These are phyloP conservation scores for Lactifluus rugatus DNA, from an alignment of 768 basidiomycete species.

Conservation along the genomic window DNA sequence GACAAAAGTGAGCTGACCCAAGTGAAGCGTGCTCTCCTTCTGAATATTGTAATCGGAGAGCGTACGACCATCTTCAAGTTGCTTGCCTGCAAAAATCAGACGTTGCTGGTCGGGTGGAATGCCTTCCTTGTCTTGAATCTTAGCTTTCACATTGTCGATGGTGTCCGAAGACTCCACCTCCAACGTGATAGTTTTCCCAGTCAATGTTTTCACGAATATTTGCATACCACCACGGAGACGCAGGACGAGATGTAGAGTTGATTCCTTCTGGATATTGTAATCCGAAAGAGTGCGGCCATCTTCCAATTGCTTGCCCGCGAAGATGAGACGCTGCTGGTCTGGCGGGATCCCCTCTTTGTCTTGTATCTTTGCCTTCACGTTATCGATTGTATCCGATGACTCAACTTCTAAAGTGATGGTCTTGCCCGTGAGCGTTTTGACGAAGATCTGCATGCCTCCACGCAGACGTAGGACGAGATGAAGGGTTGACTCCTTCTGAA, in stretches of 20 bases:
- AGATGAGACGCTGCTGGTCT: slow-evolving; percentile 85
- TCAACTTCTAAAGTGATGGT: slow-evolving; percentile 89
- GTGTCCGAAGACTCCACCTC: slow-evolving; percentile 92
- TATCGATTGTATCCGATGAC: slow-evolving; percentile 80
- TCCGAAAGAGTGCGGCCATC: slow-evolving; percentile 86
- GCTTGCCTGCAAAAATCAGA: slow-evolving; percentile 89
- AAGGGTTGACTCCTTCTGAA: slow-evolving; percentile 92
- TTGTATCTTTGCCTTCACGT: slow-evolving; percentile 87
- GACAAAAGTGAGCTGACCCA: slow-evolving; percentile 24
- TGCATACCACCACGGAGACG: slow-evolving; percentile 89
- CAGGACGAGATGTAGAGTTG: slow-evolving; percentile 72
- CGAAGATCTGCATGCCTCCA: slow-evolving; percentile 83
- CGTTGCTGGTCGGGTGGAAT: slow-evolving; percentile 85
- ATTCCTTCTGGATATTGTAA: slow-evolving; percentile 89
- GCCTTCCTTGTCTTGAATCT: slow-evolving; percentile 78
- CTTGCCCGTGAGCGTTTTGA: slow-evolving; percentile 79
- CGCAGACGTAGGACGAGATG: slow-evolving; percentile 87
- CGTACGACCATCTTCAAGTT: slow-evolving; percentile 89
- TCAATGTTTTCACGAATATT: slow-evolving; percentile 81
- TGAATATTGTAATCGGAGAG: slow-evolving; percentile 73
- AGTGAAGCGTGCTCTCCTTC: slow-evolving; percentile 68
- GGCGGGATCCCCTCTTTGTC: slow-evolving; percentile 88
- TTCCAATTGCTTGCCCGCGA: slow-evolving; percentile 88
- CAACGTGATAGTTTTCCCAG: slow-evolving; percentile 86
- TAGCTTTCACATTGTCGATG: slow-evolving; percentile 82